Evolutionary conservation across 208 protist genomes (phyloP).

Genomic region (Wallacemonas collosoma): DNA sequence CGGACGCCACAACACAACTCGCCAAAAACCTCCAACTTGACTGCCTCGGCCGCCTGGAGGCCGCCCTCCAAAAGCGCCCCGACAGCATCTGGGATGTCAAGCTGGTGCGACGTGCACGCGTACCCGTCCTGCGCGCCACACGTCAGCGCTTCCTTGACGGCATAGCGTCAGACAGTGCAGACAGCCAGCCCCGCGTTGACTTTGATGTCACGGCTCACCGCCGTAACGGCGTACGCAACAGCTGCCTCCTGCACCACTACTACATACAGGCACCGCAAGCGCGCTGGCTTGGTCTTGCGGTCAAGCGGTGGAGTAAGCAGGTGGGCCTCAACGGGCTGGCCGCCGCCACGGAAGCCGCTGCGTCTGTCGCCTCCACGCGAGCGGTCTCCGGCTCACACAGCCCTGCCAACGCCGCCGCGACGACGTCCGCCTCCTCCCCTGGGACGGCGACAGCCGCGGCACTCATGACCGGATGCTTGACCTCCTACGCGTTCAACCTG

Average conservation of each 20-base stretch:
- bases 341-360: conserved; percentile 16
- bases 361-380: not conserved
- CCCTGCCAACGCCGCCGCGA: too few relatives aligned
- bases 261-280: conserved; percentile 58
- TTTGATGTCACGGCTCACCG: conserved; percentile 85
- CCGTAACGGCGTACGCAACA: conserved; percentile 89
- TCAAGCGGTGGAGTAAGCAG: conserved; percentile 89
- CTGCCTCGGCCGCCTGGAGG: conserved; percentile 44
- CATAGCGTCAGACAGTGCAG: not conserved
- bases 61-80: conserved; percentile 28
- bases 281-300: conserved; percentile 74
- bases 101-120: conserved; percentile 80
- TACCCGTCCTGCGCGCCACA: conserved; percentile 80
- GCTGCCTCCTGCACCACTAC: conserved; percentile 73
- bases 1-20: conserved; percentile 65
- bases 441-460: conserved; percentile 3
- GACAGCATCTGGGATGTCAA: conserved; percentile 59
- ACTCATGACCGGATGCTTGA: conserved; percentile 71
- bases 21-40: conserved; percentile 67
- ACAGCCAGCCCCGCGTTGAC: conserved; percentile 31
- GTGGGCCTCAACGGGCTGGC: conserved; percentile 60
- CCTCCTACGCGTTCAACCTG: conserved; percentile 89
- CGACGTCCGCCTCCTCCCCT: not conserved
- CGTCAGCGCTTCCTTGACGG: not conserved
- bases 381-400: too few relatives aligned